Base-by-base conservation (phyloP, 768 basidiomycete genomes). In the Mycena metata region DNA sequence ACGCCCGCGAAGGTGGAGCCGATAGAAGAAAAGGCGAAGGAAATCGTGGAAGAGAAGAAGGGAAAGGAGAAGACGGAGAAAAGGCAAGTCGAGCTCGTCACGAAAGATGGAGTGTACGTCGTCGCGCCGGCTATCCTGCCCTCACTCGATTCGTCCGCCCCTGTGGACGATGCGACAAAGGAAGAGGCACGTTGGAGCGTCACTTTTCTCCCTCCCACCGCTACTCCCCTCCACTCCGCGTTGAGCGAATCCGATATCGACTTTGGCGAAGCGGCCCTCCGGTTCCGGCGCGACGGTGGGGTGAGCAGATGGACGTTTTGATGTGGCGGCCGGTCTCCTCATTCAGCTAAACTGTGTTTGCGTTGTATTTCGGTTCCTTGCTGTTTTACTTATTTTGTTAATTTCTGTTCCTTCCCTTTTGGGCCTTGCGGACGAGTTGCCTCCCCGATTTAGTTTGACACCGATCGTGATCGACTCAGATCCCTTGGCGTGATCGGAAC, bases 271-370 rank as follows among this genome's bases (percentile, higher is more conserved):
- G 59, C 13, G 3, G 70, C 58, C 0, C 64, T 65, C 47, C 45
- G 67, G 23, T 60, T 71, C 35, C 62, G 60, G 16, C 79, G 10
- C 6, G n/a, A n/a, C n/a, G n/a, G n/a, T n/a, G n/a, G n/a, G n/a
- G n/a, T n/a, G 11, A 30, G 4, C 13, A n/a, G 21, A 23, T 17
- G 58, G 33, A 13, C 5, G 55, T n/a, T 3, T n/a, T 57, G 35
- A 9, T 57, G 41, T 39, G 36, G 55, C 17, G 35, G 23, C 24
- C 10, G 21, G 51, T 7, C n/a, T 57, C 47, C 13, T 49, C 13
- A 5, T 24, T 9, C 11, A 24, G 2, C 13, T 49, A 15, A 49
- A 21, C 3, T 21, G 13, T 39, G 11, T 30, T 30, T 30, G 21
- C 8, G 19, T 17, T 17, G 19, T 49, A 21, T 7, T 23, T 2